Conservation (phyloP, 2,329 filamentous ascomycete genomes). For the Sclerotinia trifoliorum region DNA sequence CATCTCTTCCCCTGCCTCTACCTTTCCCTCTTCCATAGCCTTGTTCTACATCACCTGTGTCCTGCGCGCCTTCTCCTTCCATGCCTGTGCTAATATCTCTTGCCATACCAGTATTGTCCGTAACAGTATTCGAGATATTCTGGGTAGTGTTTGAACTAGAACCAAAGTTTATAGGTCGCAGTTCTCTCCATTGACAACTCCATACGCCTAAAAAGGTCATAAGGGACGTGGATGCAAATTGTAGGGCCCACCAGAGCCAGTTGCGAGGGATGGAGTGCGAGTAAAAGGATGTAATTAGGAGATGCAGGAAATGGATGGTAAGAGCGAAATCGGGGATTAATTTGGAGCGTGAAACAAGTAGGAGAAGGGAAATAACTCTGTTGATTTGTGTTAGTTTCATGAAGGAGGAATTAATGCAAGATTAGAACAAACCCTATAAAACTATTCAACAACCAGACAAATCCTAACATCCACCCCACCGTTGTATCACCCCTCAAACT, state of each 20-base stretch:
- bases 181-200: constrained; percentile 86
- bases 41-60: constrained; percentile 30
- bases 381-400: neutral
- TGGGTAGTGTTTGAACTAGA: constrained; percentile 45
- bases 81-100: constrained; percentile 30
- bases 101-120: constrained; percentile 27
- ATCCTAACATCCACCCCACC: constrained; percentile 65
- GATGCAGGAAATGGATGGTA: constrained; percentile 81
- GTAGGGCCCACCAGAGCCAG: constrained; percentile 81
- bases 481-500: constrained; percentile 65
- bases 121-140: constrained; percentile 18
- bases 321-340: constrained; percentile 93
- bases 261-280: constrained; percentile 73
- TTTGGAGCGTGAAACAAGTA: constrained; percentile 84
- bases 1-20: constrained; percentile 53
- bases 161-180: constrained; percentile 85
- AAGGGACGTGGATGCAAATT: constrained; percentile 57
- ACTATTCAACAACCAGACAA: constrained; percentile 67
- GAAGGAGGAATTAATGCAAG: constrained; percentile 9
- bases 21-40: constrained; percentile 50
- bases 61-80: constrained; percentile 28
- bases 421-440: constrained; percentile 56
- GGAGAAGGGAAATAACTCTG: constrained; percentile 79
- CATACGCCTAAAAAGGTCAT: constrained; percentile 78
- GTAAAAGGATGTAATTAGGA: constrained; percentile 75